Evolutionary conservation across 139 green algal genomes (phyloP), one percentile per base, ranked within the genome.

Genomic region (Limnomonas spitsbergensis): DNA sequence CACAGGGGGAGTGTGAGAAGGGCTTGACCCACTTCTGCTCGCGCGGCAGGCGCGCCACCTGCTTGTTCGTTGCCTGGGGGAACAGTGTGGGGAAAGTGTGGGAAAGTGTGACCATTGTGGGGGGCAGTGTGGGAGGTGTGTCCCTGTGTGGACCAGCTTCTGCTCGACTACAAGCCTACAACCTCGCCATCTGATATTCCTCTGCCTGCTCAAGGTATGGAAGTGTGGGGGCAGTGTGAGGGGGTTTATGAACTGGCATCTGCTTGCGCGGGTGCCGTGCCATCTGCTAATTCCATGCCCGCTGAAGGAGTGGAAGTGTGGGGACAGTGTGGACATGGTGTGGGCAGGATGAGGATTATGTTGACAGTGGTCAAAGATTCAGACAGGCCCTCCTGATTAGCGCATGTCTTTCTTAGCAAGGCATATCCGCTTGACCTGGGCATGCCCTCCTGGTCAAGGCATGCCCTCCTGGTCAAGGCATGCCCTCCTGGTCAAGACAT

Each of bases 211-310:
- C 20, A 38, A 24, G n/a, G n/a, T n/a, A n/a, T n/a, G n/a, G n/a
- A n/a, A 69, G 69, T 34, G 32, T 39, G 14, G 34, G 29, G 26
- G 7, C 4, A 27, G 20, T 83, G 69, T 96, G 56, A 38, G 78
- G 76, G 52, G 89, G 86, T 0, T 72, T 47, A 6, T 69, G 20
- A 0, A 81, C 88, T 31, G 96, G 84, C 32, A 75, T 73, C 56
- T 95, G 89, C 82, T 97, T 92, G 3, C 91, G 84, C 61, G 71
- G 32, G 67, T 95, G 83, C 0, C 90, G 83, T 1, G 84, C 84
- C 38, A 95, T 80, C 83, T 95, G 91, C 83, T 92, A 91, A 35
- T 93, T 84, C 2, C 88, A 82, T 0, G 89, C 91, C 81, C 26
- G 40, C 35, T 34, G 29, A 54, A 66, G 14, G 34, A 37, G 26